Evolutionary conservation across 805 yeast genomes (phyloP), one percentile per base, ranked within the genome.

Genomic region (Kodamaea restingae): DNA sequence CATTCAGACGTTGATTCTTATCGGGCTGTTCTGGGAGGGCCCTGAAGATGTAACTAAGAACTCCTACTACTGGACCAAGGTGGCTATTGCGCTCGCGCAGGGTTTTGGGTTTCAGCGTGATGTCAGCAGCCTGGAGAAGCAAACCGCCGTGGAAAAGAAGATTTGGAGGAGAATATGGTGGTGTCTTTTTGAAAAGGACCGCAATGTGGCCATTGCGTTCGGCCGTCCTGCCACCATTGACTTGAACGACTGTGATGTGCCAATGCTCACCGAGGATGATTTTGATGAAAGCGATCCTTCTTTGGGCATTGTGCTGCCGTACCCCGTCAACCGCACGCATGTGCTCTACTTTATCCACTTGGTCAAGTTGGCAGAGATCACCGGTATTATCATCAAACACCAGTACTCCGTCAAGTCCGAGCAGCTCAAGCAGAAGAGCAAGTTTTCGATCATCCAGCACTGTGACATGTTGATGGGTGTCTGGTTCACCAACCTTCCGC

Each of bases 401-500:
- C 90, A 83, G 59, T 79, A 78, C 55, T 73, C 85, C 10, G 84
- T 83, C 14, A 80, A 80, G 42, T 81, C 85, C 0, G 83, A 81
- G 54, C 68, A 63, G 50, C 60, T 74, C 70, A 43, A 70, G 63
- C 52, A 69, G 52, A 58, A 64, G 61, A 55, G 60, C 40, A 64
- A 65, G 40, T 61, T 70, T 33, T 60, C 67, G 12, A 59, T 72
- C 67, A 58, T 79, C 68, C 69, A 75, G 73, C 81, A 79, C 48
- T 80, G 88, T 55, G 95, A 85, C 55, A 70, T 78, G 73, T 69
- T 85, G 36, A 75, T 85, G 80, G 86, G 87, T 14, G 70, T 80
- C 36, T 84, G 90, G 91, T 78, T 84, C 58, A 72, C 78, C 37
- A 74, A 73, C 42, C 61, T 85, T 40, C 90, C 93, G 1, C 63